Evolutionary conservation across 805 yeast species (phyloP), one percentile per base, ranked within the genome.

Genomic region (Candida multigemmis): DNA sequence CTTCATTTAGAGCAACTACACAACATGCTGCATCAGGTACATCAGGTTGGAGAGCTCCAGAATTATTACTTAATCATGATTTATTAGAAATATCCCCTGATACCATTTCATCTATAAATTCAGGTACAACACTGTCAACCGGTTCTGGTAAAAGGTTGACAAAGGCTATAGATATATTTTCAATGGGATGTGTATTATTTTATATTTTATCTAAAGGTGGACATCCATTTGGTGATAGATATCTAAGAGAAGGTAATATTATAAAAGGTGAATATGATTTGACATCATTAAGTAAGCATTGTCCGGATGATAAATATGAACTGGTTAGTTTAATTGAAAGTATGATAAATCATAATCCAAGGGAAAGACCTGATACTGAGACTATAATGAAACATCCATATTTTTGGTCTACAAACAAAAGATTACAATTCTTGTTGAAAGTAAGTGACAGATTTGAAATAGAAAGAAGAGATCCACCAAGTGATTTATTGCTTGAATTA

Each of bases 31-130:
- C 96, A 1, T 56, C 56, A 34, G 98, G 98, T 2, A 91, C 98
- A 0, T 73, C 91, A 3, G 99, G 99, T 3, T 91, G 98, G 98
- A 70, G 96, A 41, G 97, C 99, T 0, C 98, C 98, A 0, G 98
- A 91, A 44, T 51, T 84, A 18, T 53, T 84, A 19, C 49, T 69
- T 14, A 46, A 50, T 29, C 54, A 54, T 22, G 62, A 58, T 30
- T 42, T 57, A 26, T 31, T 42, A 7, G 65, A 60, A 31, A 55
- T 58, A 5, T 53, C 65, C 1, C 61, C 65, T 0, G 60, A 54
- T 19, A 50, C 64, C 4, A 42, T 55, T 23, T 44, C 59, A 14
- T 44, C 58, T 12, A 24, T 48, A 17, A 35, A 38, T 14, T 39
- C 51, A 8, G 18, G 21, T 13, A 13, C 18, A 10, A n/a, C n/a